Conservation (phyloP, 164 flowering plant genomes). For the Paratinospora sagittata region DNA sequence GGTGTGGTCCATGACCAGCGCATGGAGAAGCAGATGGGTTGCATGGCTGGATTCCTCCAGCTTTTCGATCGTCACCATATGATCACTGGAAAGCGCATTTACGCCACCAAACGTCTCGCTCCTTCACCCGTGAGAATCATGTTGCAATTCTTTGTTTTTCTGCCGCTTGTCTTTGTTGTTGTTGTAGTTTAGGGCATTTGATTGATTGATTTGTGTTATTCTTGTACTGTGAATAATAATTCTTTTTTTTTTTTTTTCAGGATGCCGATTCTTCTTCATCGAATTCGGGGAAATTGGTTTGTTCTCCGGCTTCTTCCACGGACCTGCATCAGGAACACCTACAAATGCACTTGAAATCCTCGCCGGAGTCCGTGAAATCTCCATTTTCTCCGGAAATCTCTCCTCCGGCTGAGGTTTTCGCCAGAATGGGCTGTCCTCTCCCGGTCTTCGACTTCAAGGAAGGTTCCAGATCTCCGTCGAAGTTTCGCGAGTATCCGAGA, state of each 20-base stretch:
- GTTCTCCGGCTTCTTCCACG: not conserved
- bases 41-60: conserved; percentile 92
- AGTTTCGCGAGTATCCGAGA: conserved; percentile 75
- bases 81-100: conserved; percentile 57
- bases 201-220: not conserved
- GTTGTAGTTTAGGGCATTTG: not conserved
- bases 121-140: conserved; percentile 22
- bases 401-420: conserved; percentile 18
- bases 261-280: not conserved
- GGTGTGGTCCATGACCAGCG: conserved; percentile 45
- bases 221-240: not conserved
- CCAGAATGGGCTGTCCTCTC: conserved; percentile 22
- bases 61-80: conserved; percentile 81
- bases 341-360: conserved; percentile 9
- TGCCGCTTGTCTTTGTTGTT: not conserved
- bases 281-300: not conserved
- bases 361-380: conserved; percentile 15
- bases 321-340: conserved; percentile 10
- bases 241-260: not conserved
- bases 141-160: not conserved
- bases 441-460: conserved; percentile 57
- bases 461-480: conserved; percentile 63
- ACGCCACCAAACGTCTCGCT: conserved; percentile 61
- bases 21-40: conserved; percentile 81
- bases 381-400: conserved; percentile 18